Percentiles rank a stretch among this genome's conserved stretches.
Evolutionary conservation across 1,284 basidiomycete species (phyloP).

Genomic region (Leccinum holopus): DNA sequence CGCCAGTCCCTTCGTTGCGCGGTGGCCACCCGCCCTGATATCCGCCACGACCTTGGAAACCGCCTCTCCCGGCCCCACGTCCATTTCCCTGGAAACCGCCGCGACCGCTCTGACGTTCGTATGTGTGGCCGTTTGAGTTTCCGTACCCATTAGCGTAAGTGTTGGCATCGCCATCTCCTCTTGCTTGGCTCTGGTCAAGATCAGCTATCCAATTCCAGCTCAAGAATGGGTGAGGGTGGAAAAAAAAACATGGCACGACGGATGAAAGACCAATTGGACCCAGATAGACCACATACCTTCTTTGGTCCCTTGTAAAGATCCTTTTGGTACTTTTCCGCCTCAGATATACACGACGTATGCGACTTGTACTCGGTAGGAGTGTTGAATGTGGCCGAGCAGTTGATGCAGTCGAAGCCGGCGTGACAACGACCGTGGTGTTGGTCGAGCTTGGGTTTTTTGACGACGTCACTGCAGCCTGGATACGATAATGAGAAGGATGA

Average conservation of each 20-base stretch:
- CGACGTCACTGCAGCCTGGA: constrained; percentile 74
- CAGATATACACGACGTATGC: constrained; percentile 83
- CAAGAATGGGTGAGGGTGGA: background rate
- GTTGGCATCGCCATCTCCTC: constrained; percentile 6
- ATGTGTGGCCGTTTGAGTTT: background rate
- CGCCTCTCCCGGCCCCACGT: constrained; percentile 23
- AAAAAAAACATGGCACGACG: background rate
- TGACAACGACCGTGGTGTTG: constrained; percentile 62
- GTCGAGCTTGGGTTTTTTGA: constrained; percentile 91
- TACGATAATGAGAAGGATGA: background rate
- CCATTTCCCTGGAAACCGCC: constrained; percentile 31
- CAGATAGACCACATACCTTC: constrained; percentile 15
- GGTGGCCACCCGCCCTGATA: constrained; percentile 11
- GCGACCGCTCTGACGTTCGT: constrained; percentile 7
- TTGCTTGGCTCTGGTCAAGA: constrained; percentile 16
- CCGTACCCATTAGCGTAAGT: background rate
- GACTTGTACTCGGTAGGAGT: constrained; percentile 74
- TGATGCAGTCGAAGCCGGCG: constrained; percentile 81
- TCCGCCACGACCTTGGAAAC: constrained; percentile 25
- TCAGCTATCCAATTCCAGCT: background rate
- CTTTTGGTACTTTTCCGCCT: constrained; percentile 92
- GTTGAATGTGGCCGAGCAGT: constrained; percentile 81
- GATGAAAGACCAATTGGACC: background rate
- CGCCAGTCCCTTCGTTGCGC: constrained; percentile 51
- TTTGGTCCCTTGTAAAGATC: constrained; percentile 53